Percentiles rank a stretch among this genome's conserved stretches.
Conservation (phyloP, 2,329 filamentous ascomycete genomes). For the Clonostachys sp. region DNA sequence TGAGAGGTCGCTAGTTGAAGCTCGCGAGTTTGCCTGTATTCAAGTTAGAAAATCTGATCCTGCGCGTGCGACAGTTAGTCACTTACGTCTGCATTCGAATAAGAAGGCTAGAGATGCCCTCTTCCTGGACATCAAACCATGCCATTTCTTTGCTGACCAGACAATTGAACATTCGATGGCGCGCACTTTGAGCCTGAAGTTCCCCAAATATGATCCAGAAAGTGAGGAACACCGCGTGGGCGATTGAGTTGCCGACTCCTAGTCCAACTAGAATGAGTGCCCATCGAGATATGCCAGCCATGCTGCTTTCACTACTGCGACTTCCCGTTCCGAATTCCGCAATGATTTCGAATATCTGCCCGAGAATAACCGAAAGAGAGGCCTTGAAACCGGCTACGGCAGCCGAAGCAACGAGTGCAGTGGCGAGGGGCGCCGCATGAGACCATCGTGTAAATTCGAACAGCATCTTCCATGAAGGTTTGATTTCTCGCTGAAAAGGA, state of each 20-base stretch:
- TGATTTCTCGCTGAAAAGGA: background rate
- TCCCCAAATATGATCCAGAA: slow-evolving; percentile 79
- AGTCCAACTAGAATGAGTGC: slow-evolving; percentile 60
- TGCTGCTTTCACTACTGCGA: slow-evolving; percentile 42
- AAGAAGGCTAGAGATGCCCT: slow-evolving; percentile 69
- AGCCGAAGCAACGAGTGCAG: slow-evolving; percentile 52
- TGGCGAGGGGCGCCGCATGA: slow-evolving; percentile 49
- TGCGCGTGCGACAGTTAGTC: background rate
- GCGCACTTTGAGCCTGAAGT: slow-evolving; percentile 64
- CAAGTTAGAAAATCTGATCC: background rate
- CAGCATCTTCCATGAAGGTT: slow-evolving; percentile 38
- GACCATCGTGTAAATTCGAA: slow-evolving; percentile 67
- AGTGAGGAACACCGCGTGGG: slow-evolving; percentile 62
- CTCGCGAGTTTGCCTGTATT: slow-evolving; percentile 71
- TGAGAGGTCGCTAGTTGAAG: slow-evolving; percentile 78
- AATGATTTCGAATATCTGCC: slow-evolving; percentile 70
- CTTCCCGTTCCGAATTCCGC: slow-evolving; percentile 57
- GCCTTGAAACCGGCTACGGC: slow-evolving; percentile 61
- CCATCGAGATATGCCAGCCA: slow-evolving; percentile 52
- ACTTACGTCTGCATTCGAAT: slow-evolving; percentile 69
- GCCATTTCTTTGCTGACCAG: slow-evolving; percentile 69
- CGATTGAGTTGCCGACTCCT: slow-evolving; percentile 61
- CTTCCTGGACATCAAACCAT: slow-evolving; percentile 75
- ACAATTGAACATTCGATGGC: slow-evolving; percentile 60
- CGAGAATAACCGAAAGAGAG: slow-evolving; percentile 64